These are phyloP conservation scores for Giardia duodenalis DNA, from an alignment of 208 protist species.

Conservation along the genomic window DNA sequence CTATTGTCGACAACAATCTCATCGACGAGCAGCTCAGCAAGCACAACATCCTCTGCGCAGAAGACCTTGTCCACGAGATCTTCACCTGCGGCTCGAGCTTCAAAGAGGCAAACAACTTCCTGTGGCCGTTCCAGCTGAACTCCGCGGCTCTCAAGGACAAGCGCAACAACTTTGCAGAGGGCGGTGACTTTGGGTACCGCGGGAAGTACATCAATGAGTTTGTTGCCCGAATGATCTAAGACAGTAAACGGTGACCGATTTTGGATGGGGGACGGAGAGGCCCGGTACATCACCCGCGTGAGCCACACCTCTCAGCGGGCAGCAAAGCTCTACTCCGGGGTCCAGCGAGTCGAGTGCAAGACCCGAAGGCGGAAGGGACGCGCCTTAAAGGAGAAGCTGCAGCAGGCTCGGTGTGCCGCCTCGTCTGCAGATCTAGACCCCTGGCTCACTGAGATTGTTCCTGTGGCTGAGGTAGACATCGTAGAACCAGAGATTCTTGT, in stretches of 20 bases:
- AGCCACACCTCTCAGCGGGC: not conserved
- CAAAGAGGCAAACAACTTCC: constrained; percentile 79
- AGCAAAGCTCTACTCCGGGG: not conserved
- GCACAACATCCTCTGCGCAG: constrained; percentile 81
- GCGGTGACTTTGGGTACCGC: constrained; percentile 94
- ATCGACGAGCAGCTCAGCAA: constrained; percentile 79
- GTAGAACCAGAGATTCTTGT: too few species aligned
- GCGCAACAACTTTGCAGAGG: constrained; percentile 88
- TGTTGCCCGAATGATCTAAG: constrained; percentile 86
- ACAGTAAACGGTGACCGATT: not conserved
- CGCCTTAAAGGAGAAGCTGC: not conserved
- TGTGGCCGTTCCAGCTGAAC: constrained; percentile 85
- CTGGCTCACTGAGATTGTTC: not conserved
- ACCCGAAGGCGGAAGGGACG: not conserved
- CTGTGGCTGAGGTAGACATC: not conserved
- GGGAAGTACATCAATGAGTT: constrained; percentile 94
- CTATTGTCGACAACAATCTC: constrained; percentile 77
- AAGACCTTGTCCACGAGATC: constrained; percentile 99
- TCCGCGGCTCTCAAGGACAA: constrained; percentile 64
- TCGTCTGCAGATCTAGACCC: not conserved
- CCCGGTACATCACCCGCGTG: not conserved
- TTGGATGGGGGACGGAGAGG: not conserved
- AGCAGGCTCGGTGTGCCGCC: not conserved
- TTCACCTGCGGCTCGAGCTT: constrained; percentile 91
- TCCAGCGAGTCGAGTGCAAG: not conserved